A percentile compares a stretch with the other conserved stretches of the same genome.
Conservation (phyloP, 805 yeast genomes). For the Limtongia smithiae region DNA sequence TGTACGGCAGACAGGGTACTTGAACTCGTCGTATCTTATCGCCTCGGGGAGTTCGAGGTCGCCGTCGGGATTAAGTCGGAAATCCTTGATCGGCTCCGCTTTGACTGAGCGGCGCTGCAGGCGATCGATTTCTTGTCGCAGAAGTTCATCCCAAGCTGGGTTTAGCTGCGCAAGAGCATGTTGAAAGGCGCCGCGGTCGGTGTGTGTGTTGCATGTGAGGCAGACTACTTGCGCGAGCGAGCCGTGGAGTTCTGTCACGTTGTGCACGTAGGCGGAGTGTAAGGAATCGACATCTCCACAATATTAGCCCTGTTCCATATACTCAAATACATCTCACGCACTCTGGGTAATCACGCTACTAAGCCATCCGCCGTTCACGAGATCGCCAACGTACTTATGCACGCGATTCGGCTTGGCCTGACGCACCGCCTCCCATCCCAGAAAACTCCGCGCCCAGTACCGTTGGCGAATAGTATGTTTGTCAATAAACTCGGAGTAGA, state of each 20-base stretch:
- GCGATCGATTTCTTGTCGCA: slow-evolving; percentile 21
- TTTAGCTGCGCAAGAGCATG: slow-evolving; percentile 21
- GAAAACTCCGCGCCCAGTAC: slow-evolving; percentile 34
- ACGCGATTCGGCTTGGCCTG: slow-evolving; percentile 29
- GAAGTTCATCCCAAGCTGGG: slow-evolving; percentile 29
- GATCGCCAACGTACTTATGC: slow-evolving; percentile 27
- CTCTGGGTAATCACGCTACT: slow-evolving; percentile 30
- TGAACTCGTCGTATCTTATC: slow-evolving; percentile 28
- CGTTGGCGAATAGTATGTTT: slow-evolving; percentile 29
- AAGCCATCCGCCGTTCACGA: slow-evolving; percentile 22
- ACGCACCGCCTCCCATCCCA: slow-evolving; percentile 30
- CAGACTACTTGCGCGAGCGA: slow-evolving; percentile 29
- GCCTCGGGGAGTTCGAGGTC: slow-evolving; percentile 29
- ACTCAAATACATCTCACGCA: too few species aligned
- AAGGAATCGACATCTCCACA: slow-evolving; percentile 31
- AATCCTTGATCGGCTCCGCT: slow-evolving; percentile 19
- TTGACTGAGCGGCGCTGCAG: slow-evolving; percentile 1
- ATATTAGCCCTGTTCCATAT: background rate
- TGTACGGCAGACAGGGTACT: slow-evolving; percentile 30
- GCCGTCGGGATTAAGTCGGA: slow-evolving; percentile 31
- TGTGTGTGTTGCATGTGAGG: slow-evolving; percentile 28
- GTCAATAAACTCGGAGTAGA: slow-evolving; percentile 31
- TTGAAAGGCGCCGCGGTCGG: slow-evolving; percentile 25
- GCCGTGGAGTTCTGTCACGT: slow-evolving; percentile 33
- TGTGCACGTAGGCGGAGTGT: slow-evolving; percentile 27